A percentile compares a stretch with the other conserved stretches of the same genome.
Evolutionary conservation across 441 rosid species (phyloP).

Genomic region (Macaranga tanarius): DNA sequence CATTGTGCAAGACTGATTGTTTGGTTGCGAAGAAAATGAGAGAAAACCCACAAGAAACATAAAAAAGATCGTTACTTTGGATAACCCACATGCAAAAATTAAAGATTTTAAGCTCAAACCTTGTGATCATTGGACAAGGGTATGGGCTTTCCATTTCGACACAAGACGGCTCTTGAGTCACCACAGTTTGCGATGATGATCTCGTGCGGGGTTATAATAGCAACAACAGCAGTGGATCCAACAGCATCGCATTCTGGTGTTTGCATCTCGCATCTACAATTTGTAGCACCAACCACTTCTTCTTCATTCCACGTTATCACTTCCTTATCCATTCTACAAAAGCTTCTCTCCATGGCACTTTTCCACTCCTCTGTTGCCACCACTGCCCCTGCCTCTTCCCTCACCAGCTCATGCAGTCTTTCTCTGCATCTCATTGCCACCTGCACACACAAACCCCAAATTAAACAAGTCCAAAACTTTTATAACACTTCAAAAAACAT

Average conservation of each 20-base stretch:
- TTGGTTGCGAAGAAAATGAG: no score
- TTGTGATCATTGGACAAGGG: slow-evolving; percentile 86
- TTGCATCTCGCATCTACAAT: slow-evolving; percentile 73
- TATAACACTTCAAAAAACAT: no score
- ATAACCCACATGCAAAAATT: not conserved
- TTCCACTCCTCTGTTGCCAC: slow-evolving; percentile 40
- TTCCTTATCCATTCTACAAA: slow-evolving; percentile 65
- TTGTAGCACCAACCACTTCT: slow-evolving; percentile 19
- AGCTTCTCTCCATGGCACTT: slow-evolving; percentile 58
- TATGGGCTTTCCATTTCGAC: slow-evolving; percentile 65
- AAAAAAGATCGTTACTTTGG: not conserved
- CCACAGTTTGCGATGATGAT: slow-evolving; percentile 83
- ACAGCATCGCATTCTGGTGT: slow-evolving; percentile 86
- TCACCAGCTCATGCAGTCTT: slow-evolving; percentile 68
- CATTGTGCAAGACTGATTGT: not conserved
- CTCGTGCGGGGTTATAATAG: slow-evolving; percentile 59
- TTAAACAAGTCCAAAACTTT: no score
- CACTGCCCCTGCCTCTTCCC: slow-evolving; percentile 35
- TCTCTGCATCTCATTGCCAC: slow-evolving; percentile 75
- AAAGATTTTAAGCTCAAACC: slow-evolving; percentile 33
- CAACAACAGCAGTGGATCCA: slow-evolving; percentile 88
- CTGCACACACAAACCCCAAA: slow-evolving; percentile 23
- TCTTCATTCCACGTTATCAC: slow-evolving; percentile 36
- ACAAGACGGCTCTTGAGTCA: slow-evolving; percentile 85
- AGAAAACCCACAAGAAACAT: not conserved